Evolutionary conservation across 345 rosid genomes (phyloP), one percentile per base, ranked within the genome.

Genomic region (Brassica juncea): DNA sequence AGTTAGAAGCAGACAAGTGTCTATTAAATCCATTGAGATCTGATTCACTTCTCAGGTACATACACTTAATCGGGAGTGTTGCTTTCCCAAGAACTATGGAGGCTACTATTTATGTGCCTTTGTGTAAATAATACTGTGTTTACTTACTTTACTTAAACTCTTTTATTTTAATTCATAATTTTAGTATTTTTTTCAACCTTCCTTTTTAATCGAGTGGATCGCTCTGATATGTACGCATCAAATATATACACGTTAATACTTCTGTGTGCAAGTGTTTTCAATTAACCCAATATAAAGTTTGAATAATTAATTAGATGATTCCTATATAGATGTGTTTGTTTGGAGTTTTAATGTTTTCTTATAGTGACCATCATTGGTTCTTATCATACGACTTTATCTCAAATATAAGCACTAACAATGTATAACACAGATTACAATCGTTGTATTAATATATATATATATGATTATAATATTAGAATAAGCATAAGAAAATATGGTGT

Each of bases 41-140:
- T 72, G 72, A 72, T 79, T 79, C 60, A 62, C 63, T 75, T 74
- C 61, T 70, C 67, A 73, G 69, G 47, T 74, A 69, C 61, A 74
- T 80, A 69, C 83, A 74, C 66, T 80, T 80, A 63, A 70, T 74
- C 83, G 67, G 32, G 78, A 42, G 68, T 54, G 83, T 80, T 69
- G 71, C 72, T 75, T 80, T 80, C 82, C 80, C 80, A 55, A 30
- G 2, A 54, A 75, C 80, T 74, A 80, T 80, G 83, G 83, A 80
- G 68, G 75, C 71, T 75, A 80, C 83, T 80, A 39, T 80, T 74
- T 28, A 28, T 37, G 49, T 63, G 60, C 34, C 31, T 52, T 27
- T 52, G 37, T 73, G 70, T 79, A 60, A 66, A 52, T 5, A 57
- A 30, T 66, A 42, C 16, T 16, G 66, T 63, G 54, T 63, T 70